phyloP scores from a whole-genome alignment of 2,329 filamentous ascomycete genomes.

The Microcyclospora tardicrescens region DNA sequence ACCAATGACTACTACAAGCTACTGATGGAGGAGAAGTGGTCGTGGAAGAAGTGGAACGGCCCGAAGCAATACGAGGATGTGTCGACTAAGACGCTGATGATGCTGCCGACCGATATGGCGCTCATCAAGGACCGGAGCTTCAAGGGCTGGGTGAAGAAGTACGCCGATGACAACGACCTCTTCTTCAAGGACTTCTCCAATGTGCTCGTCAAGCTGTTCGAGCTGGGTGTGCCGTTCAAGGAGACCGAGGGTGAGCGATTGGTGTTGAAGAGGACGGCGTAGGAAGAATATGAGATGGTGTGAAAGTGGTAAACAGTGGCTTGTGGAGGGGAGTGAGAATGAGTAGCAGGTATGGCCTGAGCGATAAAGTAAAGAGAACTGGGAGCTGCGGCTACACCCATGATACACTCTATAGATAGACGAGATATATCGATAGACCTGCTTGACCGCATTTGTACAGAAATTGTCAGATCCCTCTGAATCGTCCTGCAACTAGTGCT shows the following conservation, averaged over 20 bases:
- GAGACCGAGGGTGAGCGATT: constrained; percentile 33
- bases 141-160: constrained; percentile 66
- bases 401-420: too few species aligned
- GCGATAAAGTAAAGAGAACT: too few species aligned
- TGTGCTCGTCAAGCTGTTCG: constrained; percentile 70
- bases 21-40: constrained; percentile 84
- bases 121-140: constrained; percentile 82
- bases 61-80: constrained; percentile 85
- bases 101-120: constrained; percentile 86
- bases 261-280: constrained; percentile 33
- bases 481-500: too few species aligned
- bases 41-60: constrained; percentile 80
- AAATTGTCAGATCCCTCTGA: too few species aligned
- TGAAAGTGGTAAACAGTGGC: too few species aligned
- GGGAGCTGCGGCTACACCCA: too few species aligned
- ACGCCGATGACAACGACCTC: constrained; percentile 75
- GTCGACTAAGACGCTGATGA: constrained; percentile 81
- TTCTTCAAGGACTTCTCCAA: constrained; percentile 92
- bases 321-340: too few species aligned
- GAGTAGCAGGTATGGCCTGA: too few species aligned
- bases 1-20: constrained; percentile 94
- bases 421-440: too few species aligned
- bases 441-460: too few species aligned
- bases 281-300: constrained; percentile 2
- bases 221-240: constrained; percentile 84